A percentile compares a stretch with the other conserved stretches of the same genome.
Conservation (phyloP, 805 yeast species). For the Wickerhamomyces bovis region DNA sequence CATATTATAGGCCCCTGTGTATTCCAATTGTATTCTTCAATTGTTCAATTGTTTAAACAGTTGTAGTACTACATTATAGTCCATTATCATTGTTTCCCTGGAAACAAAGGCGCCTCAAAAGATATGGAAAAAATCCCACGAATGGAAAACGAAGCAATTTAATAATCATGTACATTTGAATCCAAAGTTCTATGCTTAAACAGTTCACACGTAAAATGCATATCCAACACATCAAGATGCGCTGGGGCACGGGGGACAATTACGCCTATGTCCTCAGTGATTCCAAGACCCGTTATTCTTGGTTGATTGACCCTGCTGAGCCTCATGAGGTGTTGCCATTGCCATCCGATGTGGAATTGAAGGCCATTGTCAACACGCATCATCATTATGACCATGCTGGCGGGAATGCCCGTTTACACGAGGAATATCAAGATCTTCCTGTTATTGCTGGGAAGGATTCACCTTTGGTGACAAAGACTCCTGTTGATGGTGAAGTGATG, state of each 20-base stretch:
- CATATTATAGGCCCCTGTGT: neutral
- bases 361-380: slow-evolving; percentile 88
- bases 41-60: too few relatives aligned
- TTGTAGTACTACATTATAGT: too few relatives aligned
- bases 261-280: slow-evolving; percentile 78
- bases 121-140: too few relatives aligned
- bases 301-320: slow-evolving; percentile 91
- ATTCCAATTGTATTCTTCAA: too few relatives aligned
- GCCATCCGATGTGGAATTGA: slow-evolving; percentile 40
- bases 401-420: slow-evolving; percentile 50
- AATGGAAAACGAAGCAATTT: too few relatives aligned
- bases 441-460: slow-evolving; percentile 82
- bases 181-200: neutral
- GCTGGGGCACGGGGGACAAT: slow-evolving; percentile 93
- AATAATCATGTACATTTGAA: too few relatives aligned
- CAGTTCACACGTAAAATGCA: slow-evolving; percentile 57
- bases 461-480: slow-evolving; percentile 65
- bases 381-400: slow-evolving; percentile 96
- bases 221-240: slow-evolving; percentile 76
- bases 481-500: slow-evolving; percentile 55
- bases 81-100: too few relatives aligned
- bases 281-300: slow-evolving; percentile 56
- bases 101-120: too few relatives aligned
- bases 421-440: slow-evolving; percentile 41
- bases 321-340: slow-evolving; percentile 56